Percentiles rank a stretch among this genome's conserved stretches.
phyloP scores from a whole-genome alignment of 2,329 filamentous ascomycete genomes.

The Fusarium euwallaceae region DNA sequence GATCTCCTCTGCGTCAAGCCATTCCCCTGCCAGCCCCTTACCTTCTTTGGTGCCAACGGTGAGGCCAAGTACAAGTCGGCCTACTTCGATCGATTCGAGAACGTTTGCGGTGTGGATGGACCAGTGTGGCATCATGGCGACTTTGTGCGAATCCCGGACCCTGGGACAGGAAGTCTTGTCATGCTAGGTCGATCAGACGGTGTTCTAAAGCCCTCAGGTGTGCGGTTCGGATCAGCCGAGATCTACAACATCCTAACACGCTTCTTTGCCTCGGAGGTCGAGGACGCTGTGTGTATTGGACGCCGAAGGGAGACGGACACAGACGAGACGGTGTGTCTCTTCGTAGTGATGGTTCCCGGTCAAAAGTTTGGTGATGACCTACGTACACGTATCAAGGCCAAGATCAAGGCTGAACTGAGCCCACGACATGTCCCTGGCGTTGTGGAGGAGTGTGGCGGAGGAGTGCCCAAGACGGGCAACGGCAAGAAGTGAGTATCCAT shows the following conservation, averaged over 20 bases:
- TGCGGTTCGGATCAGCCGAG: constrained; percentile 93
- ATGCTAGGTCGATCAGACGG: constrained; percentile 96
- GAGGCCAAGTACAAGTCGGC: constrained; percentile 82
- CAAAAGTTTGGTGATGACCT: constrained; percentile 71
- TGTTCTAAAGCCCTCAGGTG: constrained; percentile 90
- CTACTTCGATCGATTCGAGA: constrained; percentile 88
- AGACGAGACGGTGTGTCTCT: constrained; percentile 90
- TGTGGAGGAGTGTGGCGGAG: constrained; percentile 81
- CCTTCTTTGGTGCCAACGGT: constrained; percentile 80
- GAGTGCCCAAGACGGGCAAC: constrained; percentile 92
- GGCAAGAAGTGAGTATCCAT: constrained; percentile 84
- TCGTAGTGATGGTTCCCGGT: constrained; percentile 80
- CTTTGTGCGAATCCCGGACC: constrained; percentile 79
- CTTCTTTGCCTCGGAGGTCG: constrained; percentile 82
- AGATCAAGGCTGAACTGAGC: constrained; percentile 83
- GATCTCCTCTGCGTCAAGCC: constrained; percentile 89
- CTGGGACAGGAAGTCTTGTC: constrained; percentile 79
- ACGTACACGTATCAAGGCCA: constrained; percentile 72
- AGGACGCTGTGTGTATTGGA: constrained; percentile 91
- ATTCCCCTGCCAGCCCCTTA: constrained; percentile 91
- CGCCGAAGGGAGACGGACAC: constrained; percentile 76
- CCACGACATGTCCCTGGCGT: constrained; percentile 90
- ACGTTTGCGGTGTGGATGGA: constrained; percentile 53
- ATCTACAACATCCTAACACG: constrained; percentile 95
- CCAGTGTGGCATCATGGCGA: constrained; percentile 94